Evolutionary conservation across 805 yeast genomes (phyloP), one percentile per base, ranked within the genome.

Genomic region (Starmerella tilneyi): DNA sequence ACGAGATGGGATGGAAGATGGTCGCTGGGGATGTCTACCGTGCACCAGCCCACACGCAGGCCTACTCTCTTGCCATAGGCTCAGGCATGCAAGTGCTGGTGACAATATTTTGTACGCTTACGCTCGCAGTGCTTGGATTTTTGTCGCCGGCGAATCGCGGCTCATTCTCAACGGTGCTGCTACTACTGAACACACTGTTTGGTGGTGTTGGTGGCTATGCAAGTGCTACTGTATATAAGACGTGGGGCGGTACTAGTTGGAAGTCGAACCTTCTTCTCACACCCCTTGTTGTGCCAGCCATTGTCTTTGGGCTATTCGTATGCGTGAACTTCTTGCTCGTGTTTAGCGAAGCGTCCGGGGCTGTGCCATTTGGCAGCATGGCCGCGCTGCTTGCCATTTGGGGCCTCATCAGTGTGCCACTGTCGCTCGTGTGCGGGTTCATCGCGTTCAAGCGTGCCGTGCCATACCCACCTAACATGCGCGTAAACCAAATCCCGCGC

Each of bases 1-100:
- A 86, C 58, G 97, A 92, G 62, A 74, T 86, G 59, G 98, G 98
- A 31, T 92, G 98, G 98, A 92, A 92, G 62, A 72, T 92, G 52
- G 80, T 86, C 31, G 94, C 88, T 57, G 97, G 96, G 50, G 97
- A 89, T 62, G 86, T 89, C 24, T 89, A 89, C 69, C 76, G 97
- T 63, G 67, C 88, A 8, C 97, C 97, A 34, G 61, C 69, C 41
- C 68, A 74, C 53, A 71, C 81, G 45, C 72, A 86, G 74, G 47
- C 83, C 5, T 71, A 86, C 48, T 81, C 96, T 2, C 77, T 86
- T 8, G 63, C 88, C 19, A 75, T 86, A 40, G 98, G 98, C 37
- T 78, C 92, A 43, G 98, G 98, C 49, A 64, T 73, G 24, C 98
- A 92, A 65, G 63, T 89, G 26, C 74, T 86, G 52, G 68, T 81